These are phyloP conservation scores for Paspalum vaginatum DNA, from an alignment of 176 grass and related monocot species.

Conservation along the genomic window DNA sequence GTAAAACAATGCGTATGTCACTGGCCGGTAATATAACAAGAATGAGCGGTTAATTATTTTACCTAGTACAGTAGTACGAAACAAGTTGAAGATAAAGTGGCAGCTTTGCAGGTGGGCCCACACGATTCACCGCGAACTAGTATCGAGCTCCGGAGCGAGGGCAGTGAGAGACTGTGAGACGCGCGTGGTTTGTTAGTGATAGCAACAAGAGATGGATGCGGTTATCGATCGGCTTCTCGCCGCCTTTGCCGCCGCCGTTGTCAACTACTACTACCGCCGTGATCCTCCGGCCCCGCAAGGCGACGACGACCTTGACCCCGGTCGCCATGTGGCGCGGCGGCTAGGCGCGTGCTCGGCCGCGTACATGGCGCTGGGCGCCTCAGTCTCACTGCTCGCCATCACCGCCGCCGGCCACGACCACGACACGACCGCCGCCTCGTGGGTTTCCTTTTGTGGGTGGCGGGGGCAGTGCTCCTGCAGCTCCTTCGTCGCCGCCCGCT, in stretches of 20 bases:
- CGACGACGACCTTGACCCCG: neutral
- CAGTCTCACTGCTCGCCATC: neutral
- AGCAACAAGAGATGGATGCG: neutral
- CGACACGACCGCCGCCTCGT: neutral
- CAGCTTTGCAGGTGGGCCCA: neutral
- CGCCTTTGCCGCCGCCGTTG: neutral
- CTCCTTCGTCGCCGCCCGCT: neutral
- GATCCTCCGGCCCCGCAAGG: neutral
- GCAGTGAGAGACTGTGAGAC: too few relatives aligned
- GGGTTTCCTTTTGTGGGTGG: constrained; percentile 5
- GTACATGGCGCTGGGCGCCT: constrained; percentile 10
- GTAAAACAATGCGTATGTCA: too few relatives aligned
- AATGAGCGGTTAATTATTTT: too few relatives aligned
- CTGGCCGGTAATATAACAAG: too few relatives aligned
- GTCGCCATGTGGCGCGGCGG: neutral
- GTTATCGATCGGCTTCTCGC: neutral
- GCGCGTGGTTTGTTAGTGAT: too few relatives aligned
- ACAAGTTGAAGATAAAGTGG: too few relatives aligned
- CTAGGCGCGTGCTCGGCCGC: neutral
- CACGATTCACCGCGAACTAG: neutral
- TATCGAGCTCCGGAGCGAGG: neutral
- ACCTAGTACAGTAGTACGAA: too few relatives aligned
- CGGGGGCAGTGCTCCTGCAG: neutral
- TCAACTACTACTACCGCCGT: neutral
- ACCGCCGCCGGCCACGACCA: neutral